Evolutionary conservation across 1,139 yeast species (phyloP), one percentile per base, ranked within the genome.

Genomic region (Magnusiomyces ingens): DNA sequence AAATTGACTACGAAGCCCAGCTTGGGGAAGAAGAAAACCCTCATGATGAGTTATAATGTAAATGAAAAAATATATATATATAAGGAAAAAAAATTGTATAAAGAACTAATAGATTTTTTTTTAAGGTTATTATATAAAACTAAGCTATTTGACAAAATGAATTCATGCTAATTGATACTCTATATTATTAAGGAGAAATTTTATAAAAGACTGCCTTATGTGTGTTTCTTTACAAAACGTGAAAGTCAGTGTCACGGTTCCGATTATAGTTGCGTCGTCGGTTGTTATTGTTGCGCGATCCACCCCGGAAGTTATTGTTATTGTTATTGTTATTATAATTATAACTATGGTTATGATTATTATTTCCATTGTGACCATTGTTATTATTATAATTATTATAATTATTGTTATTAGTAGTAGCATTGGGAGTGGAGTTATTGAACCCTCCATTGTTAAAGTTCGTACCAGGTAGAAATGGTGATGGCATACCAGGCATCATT

Each of bases 251-350:
- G 18, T 29, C 18, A 18, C 49, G 32, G 11, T 36, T 36, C 11
- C 42, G 38, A 32, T 36, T 37, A 18, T 38, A 46, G 32, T 36
- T 38, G 32, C 29, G 19, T 36, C 49, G 32, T 36, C 35, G 42
- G 38, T 19, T 37, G 37, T 19, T n/a, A 15, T 35, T 41, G 29
- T 15, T 36, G 37, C 43, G 37, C 22, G n/a, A 3, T 11, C 18
- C 43, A 32, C 37, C 37, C 36, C 49, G 29, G 35, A 19, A 21
- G 35, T 46, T 21, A 29, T 35, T 26, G 8, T 26, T 26, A 26
- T 26, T 26, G 8, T 26, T 26, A 26, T 26, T 26, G 8, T 26
- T 26, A 26, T 26, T 26, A 26, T 26, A 5, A 26, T 26, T 26
- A 26, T 26, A 5, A 26, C 8, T 26, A 26, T 26, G 4, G 8